Conservation (phyloP, 495 filamentous ascomycete genomes). For the Aspergillus egyptiacus region DNA sequence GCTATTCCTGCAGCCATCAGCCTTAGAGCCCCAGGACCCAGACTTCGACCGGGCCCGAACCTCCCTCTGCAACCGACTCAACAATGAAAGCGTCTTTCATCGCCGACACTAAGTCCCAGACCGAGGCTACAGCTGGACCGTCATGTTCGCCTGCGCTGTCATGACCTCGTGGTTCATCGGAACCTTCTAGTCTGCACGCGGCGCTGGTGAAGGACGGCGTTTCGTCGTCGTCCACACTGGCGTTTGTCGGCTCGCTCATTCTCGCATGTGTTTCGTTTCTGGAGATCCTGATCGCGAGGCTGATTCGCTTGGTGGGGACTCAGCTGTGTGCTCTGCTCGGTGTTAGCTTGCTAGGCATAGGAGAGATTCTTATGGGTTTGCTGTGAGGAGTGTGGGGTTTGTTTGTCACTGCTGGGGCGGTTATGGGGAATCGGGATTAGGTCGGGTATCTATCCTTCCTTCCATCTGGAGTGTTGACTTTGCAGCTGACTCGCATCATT, state of each 20-base stretch:
- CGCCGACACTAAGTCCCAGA: slow-evolving; percentile 49
- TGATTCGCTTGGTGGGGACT: slow-evolving; percentile 46
- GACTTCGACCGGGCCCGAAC: background rate
- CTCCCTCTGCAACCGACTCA: slow-evolving; percentile 21
- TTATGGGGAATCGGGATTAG: slow-evolving; percentile 50
- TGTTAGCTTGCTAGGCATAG: slow-evolving; percentile 39
- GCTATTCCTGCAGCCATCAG: background rate
- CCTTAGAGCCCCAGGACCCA: background rate
- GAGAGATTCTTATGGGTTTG: slow-evolving; percentile 47
- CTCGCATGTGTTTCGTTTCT: slow-evolving; percentile 44
- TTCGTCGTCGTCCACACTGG: slow-evolving; percentile 43
- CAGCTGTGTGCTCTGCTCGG: slow-evolving; percentile 40
- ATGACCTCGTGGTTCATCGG: slow-evolving; percentile 53
- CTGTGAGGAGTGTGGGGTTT: slow-evolving; percentile 43
- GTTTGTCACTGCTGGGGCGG: slow-evolving; percentile 50
- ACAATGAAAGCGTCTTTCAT: slow-evolving; percentile 44
- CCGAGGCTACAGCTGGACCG: slow-evolving; percentile 55
- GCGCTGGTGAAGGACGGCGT: slow-evolving; percentile 44
- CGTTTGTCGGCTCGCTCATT: slow-evolving; percentile 51
- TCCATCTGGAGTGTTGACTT: background rate
- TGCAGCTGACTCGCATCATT: background rate
- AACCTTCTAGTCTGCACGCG: slow-evolving; percentile 47
- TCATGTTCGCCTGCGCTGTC: slow-evolving; percentile 46
- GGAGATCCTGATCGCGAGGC: slow-evolving; percentile 43
- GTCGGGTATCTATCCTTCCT: slow-evolving; percentile 18